These are phyloP conservation scores for Phialophora expanda DNA, from an alignment of 2,329 filamentous ascomycete species.

Conservation along the genomic window DNA sequence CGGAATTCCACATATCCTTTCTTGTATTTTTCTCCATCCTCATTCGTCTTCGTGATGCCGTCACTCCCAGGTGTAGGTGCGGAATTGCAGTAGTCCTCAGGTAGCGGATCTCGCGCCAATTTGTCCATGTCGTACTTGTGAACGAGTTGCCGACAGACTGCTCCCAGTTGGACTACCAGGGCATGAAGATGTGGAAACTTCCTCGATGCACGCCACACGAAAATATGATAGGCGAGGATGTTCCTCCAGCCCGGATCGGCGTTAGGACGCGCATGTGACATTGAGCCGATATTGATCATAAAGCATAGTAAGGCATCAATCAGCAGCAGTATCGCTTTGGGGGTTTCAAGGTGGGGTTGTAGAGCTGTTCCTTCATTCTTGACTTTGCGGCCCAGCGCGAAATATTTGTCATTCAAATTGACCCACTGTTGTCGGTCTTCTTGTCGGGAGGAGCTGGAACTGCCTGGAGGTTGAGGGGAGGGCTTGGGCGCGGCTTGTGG, in stretches of 20 bases:
- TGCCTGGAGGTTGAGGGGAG: conserved; percentile 31
- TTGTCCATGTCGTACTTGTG: conserved; percentile 53
- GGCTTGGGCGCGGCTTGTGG: conserved; percentile 38
- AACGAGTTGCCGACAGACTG: conserved; percentile 54
- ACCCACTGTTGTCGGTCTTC: conserved; percentile 51
- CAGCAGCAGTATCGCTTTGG: conserved; percentile 30
- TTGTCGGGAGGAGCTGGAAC: conserved; percentile 39
- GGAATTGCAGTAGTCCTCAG: conserved; percentile 46
- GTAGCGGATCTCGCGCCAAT: conserved; percentile 49
- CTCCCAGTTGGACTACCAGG: conserved; percentile 54
- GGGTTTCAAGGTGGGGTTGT: conserved; percentile 35
- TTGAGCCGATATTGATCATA: conserved; percentile 53
- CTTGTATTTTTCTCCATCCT: conserved; percentile 45
- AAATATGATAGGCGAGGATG: conserved; percentile 55
- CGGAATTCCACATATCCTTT: conserved; percentile 50
- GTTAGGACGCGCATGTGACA: conserved; percentile 48
- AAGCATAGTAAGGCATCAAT: conserved; percentile 56
- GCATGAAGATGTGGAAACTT: conserved; percentile 51
- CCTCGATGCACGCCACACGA: conserved; percentile 48
- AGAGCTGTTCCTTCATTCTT: conserved; percentile 51
- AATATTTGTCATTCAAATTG: conserved; percentile 51
- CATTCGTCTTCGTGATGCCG: conserved; percentile 44
- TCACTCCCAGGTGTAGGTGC: conserved; percentile 54
- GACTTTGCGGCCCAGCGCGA: conserved; percentile 51
- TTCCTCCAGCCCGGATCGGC: conserved; percentile 53